Evolutionary conservation across 129 eudicot species (phyloP).

Genomic region (Helichrysum umbraculigerum): DNA sequence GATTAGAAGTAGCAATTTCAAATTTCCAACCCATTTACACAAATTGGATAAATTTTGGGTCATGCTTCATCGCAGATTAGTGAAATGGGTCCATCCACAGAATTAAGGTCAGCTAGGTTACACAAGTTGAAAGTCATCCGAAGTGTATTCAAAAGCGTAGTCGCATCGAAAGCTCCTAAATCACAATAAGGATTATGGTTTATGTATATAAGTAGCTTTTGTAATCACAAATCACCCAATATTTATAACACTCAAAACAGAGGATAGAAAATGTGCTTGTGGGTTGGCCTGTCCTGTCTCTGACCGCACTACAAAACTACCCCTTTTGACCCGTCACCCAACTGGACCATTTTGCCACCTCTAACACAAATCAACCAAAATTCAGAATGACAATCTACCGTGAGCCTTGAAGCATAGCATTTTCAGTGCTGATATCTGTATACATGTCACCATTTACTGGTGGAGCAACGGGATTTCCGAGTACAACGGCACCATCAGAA

Average conservation of each 20-base stretch:
- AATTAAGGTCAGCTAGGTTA: neutral
- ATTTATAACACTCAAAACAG: neutral
- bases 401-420: slow-evolving; percentile 73
- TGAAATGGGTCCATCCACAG: neutral
- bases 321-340: neutral
- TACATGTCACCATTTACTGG: slow-evolving; percentile 86
- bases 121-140: neutral
- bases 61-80: neutral
- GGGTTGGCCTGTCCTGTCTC: neutral
- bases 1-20: neutral
- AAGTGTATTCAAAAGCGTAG: neutral
- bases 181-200: neutral
- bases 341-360: neutral
- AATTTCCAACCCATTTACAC: neutral
- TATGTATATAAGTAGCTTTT: neutral
- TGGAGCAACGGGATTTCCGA: slow-evolving; percentile 95
- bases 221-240: neutral
- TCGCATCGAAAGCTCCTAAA: neutral
- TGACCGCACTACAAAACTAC: neutral
- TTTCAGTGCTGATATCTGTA: slow-evolving; percentile 90
- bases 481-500: slow-evolving; percentile 81
- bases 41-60: neutral
- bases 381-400: slow-evolving; percentile 43
- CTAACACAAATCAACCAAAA: neutral
- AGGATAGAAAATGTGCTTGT: neutral